phyloP scores from a whole-genome alignment of 2,329 filamentous ascomycete genomes.

The Fusarium tjaetaba region DNA sequence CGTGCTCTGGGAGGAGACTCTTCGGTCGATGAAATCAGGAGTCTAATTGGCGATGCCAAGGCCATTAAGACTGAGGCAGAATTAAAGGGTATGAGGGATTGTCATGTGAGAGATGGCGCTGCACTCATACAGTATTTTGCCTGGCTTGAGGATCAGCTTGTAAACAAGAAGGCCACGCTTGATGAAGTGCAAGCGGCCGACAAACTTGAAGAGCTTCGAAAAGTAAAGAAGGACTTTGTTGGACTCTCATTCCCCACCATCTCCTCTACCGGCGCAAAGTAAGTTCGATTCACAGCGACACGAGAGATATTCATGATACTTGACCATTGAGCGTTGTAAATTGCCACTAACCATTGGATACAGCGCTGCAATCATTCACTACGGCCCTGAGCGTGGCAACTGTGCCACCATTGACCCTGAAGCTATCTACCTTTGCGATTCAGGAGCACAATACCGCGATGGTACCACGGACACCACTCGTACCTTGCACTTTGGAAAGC shows the following conservation, averaged over 20 bases:
- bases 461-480: constrained; percentile 96
- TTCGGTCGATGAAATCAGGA: constrained; percentile 85
- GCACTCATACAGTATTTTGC: constrained; percentile 93
- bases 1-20: constrained; percentile 86
- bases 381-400: constrained; percentile 84
- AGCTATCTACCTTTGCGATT: constrained; percentile 93
- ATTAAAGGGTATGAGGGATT: constrained; percentile 90
- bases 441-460: constrained; percentile 94
- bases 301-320: background rate
- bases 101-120: constrained; percentile 92
- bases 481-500: constrained; percentile 90
- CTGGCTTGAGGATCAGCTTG: constrained; percentile 91
- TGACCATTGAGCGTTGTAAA: background rate
- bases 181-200: constrained; percentile 94
- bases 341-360: background rate
- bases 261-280: constrained; percentile 87
- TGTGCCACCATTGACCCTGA: constrained; percentile 87
- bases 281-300: constrained; percentile 45
- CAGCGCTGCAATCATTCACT: constrained; percentile 95
- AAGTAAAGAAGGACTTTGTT: constrained; percentile 77
- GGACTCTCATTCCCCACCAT: constrained; percentile 96
- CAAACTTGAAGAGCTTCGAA: constrained; percentile 82
- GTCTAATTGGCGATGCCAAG: constrained; percentile 89
- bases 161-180: constrained; percentile 75
- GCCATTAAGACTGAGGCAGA: constrained; percentile 93